These are phyloP conservation scores for Claviceps sp. DNA, from an alignment of 2,329 filamentous ascomycete genomes.

Conservation along the genomic window DNA sequence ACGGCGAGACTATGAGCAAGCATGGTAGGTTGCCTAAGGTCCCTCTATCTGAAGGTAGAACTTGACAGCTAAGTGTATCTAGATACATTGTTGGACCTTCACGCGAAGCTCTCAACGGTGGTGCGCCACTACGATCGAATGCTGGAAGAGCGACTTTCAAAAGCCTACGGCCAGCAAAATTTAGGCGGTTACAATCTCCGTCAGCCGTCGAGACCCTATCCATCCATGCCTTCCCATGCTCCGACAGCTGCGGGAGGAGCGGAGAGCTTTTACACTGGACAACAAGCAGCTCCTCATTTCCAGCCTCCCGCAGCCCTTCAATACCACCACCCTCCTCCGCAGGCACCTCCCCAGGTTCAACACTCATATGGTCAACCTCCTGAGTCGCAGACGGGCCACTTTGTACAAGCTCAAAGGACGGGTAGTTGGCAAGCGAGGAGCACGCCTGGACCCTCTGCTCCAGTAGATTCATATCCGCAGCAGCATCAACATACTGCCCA, in stretches of 20 bases:
- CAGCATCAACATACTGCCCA: constrained; percentile 13
- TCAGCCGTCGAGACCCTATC: constrained; percentile 52
- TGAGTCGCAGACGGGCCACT: constrained; percentile 28
- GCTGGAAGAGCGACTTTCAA: constrained; percentile 89
- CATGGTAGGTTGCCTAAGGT: constrained; percentile 52
- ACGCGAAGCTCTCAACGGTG: constrained; percentile 89
- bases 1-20: constrained; percentile 99
- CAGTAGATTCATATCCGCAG: constrained; percentile 16
- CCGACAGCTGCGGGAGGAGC: constrained; percentile 38
- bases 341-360: constrained; percentile 25
- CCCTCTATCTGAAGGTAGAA: background rate
- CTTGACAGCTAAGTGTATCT: background rate
- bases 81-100: constrained; percentile 88
- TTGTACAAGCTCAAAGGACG: constrained; percentile 31
- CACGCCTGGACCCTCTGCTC: constrained; percentile 25
- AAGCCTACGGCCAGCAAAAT: constrained; percentile 75
- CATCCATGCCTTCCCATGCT: constrained; percentile 47
- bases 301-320: constrained; percentile 7
- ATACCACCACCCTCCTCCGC: constrained; percentile 14
- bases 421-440: constrained; percentile 36
- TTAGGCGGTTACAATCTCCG: constrained; percentile 50
- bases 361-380: constrained; percentile 30
- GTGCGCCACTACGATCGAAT: constrained; percentile 97
- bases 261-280: constrained; percentile 74
- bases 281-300: constrained; percentile 37